Base-by-base conservation (phyloP, 2,329 filamentous ascomycete genomes). In the Xylaria sp. region DNA sequence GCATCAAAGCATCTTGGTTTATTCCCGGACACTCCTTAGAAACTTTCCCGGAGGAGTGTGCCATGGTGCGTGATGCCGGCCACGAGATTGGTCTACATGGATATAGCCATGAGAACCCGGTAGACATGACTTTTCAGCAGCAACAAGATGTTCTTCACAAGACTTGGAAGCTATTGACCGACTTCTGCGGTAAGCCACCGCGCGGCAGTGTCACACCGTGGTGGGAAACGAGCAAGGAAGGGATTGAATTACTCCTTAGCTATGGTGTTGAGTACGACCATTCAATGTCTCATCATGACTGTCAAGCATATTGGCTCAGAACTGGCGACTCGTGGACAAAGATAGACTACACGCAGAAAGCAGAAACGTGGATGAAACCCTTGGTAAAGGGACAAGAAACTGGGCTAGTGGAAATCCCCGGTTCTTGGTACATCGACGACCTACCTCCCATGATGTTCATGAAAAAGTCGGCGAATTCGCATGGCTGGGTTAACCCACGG, bases 81-180 rank as follows among this genome's bases (percentile, higher is more conserved):
- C 89, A 91, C 72, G 89, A 91, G 75, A 76, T 76, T 10, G 82
- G 85, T 11, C 82, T 87, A 17, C 91, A 93, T 70, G 91, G 90
- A 3, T 93, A 93, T 78, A 88, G 85, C 0, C 90, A 93, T 73
- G 91, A 93, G 76, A 93, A 93, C 73, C 90, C 91, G 0, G 83
- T 82, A 0, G 86, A 89, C 63, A 92, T 93, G 90, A 90, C 85
- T 0, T 76, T 91, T 1, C 90, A 93, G 74, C 92, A 95, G 79
- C 91, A 94, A 76, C 85, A 85, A 13, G 90, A 92, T 61, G 89
- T 95, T 13, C 84, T 95, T 5, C 89, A 91, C 74, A 92, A 92
- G 78, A 92, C 90, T 20, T 92, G 89, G 75, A 85, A 86, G 27
- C 83, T 93, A 77, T 83, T 93, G 38, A 92, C 88, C 0, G 87